phyloP scores from a whole-genome alignment of 257 asterid species.

The Cinchona pubescens region DNA sequence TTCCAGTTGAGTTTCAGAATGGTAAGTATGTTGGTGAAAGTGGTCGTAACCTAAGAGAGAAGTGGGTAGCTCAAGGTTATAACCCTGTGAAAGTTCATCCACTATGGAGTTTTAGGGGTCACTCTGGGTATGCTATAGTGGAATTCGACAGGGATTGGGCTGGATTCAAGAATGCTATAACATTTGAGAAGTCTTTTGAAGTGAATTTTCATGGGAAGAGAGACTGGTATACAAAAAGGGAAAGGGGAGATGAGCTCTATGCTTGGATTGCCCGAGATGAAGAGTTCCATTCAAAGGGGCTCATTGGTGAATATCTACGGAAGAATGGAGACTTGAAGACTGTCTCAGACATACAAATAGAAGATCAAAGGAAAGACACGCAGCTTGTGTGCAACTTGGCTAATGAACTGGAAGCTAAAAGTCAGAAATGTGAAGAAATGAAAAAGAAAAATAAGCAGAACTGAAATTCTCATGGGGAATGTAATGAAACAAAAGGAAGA shows the following conservation, averaged over 20 bases:
- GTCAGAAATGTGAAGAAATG: too few species aligned
- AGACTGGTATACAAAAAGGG: slow-evolving; percentile 21
- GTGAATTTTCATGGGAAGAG: slow-evolving; percentile 36
- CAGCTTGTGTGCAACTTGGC: slow-evolving; percentile 41
- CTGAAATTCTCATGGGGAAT: too few species aligned
- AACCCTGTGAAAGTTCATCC: slow-evolving; percentile 43
- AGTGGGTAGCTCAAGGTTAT: slow-evolving; percentile 41
- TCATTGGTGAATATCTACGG: slow-evolving; percentile 48
- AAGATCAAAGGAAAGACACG: slow-evolving; percentile 44
- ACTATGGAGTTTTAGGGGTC: slow-evolving; percentile 39
- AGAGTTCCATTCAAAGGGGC: slow-evolving; percentile 41
- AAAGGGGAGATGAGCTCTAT: slow-evolving; percentile 5
- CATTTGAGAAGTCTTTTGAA: slow-evolving; percentile 49
- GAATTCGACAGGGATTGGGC: slow-evolving; percentile 41
- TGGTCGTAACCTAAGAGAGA: slow-evolving; percentile 59
- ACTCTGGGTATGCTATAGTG: slow-evolving; percentile 47
- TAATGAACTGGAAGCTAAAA: slow-evolving; percentile 38
- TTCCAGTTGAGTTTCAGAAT: slow-evolving; percentile 47
- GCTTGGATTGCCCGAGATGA: slow-evolving; percentile 69
- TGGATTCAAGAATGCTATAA: slow-evolving; percentile 45
- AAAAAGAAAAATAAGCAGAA: too few species aligned
- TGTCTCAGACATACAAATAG: slow-evolving; percentile 42
- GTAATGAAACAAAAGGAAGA: slow-evolving; percentile 23
- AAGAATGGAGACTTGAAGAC: slow-evolving; percentile 70
- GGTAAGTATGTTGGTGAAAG: slow-evolving; percentile 65